Evolutionary conservation across 345 rosid species (phyloP), one percentile per base, ranked within the genome.

Genomic region (Pseudoturritis turrita): DNA sequence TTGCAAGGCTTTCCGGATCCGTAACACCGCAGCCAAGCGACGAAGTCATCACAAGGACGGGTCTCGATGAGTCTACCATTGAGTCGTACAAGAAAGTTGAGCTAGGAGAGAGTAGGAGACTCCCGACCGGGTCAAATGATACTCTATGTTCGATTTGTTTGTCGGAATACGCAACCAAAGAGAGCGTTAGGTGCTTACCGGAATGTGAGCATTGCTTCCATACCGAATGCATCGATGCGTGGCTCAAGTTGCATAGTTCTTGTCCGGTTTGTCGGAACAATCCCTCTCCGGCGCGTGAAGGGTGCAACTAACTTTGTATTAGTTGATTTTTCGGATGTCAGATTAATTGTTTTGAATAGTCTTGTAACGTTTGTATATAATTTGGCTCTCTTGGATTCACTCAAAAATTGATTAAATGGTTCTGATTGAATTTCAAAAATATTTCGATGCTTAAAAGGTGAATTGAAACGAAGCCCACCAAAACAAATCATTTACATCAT

Each of bases 181-280:
- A 88, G 50, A 74, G 78, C 3, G 46, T 88, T 37, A 82, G 85
- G 60, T 84, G 83, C 36, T 80, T 88, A 67, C 95, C 96, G 0
- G 83, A 81, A 66, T 88, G 98, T 68, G 70, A 78, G 4, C 96
- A 89, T 72, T 85, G 89, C 72, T 92, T 86, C 85, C 96, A 88
- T 69, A 79, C 82, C 0, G 86, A 84, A 10, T 89, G 98, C 62
- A 80, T 92, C 0, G 96, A 87, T 43, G 86, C 78, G 49, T 89
- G 96, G 96, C 87, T 92, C 35, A 74, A 77, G 64, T 40, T 82
- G 79, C 88, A 89, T 47, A 49, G 70, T 28, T 78, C 81, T 4
- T 89, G 96, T 33, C 96, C 98, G 0, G 77, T 92, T 74, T 87
- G 96, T 80, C 69, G 96, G 56, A 85, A 82, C 66, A 75, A 81